A percentile compares a stretch with the other conserved stretches of the same genome.
Evolutionary conservation across 2,329 filamentous ascomycete species (phyloP).

Genomic region (Botryosphaeria agaves): DNA sequence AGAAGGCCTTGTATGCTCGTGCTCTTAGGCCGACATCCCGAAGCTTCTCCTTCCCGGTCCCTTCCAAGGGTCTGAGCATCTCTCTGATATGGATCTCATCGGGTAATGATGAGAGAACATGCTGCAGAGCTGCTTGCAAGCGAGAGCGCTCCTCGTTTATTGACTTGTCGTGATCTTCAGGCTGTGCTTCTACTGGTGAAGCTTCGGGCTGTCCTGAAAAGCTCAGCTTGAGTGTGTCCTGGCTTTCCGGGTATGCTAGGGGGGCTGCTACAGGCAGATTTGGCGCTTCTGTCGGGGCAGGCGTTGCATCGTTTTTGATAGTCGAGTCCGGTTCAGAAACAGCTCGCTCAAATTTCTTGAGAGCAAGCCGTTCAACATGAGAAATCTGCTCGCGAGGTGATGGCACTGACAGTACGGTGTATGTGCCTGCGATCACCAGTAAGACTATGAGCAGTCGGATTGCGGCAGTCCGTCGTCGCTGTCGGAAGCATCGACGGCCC

Average conservation of each 20-base stretch:
- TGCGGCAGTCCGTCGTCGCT: not conserved
- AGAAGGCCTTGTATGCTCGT: constrained; percentile 21
- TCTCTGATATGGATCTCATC: constrained; percentile 18
- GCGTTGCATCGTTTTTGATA: not conserved
- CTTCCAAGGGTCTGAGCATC: constrained; percentile 19
- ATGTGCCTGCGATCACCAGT: not conserved
- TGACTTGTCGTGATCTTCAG: not conserved
- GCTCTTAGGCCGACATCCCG: constrained; percentile 22
- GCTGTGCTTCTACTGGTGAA: not conserved
- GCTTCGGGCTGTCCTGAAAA: not conserved
- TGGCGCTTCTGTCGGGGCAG: not conserved
- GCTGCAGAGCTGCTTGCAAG: constrained; percentile 9
- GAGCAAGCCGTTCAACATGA: not conserved
- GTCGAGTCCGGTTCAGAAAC: not conserved
- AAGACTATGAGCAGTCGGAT: not conserved
- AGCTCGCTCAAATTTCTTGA: not conserved
- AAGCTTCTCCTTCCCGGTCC: constrained; percentile 21
- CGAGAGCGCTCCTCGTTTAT: not conserved
- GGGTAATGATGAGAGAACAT: constrained; percentile 13
- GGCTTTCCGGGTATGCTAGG: not conserved
- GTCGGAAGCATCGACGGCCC: not conserved
- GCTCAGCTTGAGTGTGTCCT: not conserved
- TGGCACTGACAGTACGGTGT: not conserved
- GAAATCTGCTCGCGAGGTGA: not conserved
- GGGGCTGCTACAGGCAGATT: not conserved